Conservation (phyloP, 352 stramenopile genomes). For the Phytopythium boreale region DNA sequence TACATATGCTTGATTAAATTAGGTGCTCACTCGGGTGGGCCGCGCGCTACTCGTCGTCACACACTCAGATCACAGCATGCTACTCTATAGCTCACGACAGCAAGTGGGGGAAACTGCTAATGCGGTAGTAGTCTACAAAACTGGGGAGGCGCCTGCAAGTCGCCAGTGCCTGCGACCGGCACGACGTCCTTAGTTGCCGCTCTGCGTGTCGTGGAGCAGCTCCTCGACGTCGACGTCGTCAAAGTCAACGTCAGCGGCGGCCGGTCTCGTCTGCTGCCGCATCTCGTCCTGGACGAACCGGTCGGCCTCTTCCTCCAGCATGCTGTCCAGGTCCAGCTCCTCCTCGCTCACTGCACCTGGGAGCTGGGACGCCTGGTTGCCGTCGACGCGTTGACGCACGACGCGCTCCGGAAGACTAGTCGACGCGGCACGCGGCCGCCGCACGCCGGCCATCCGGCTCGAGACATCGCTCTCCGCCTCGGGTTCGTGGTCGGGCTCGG, state of each 20-base stretch:
- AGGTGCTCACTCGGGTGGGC: slow-evolving; percentile 2
- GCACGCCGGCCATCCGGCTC: slow-evolving; percentile 30
- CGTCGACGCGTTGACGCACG: slow-evolving; percentile 55
- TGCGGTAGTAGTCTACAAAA: slow-evolving; percentile 10
- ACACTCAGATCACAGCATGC: background rate
- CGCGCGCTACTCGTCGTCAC: background rate
- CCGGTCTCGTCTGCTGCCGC: slow-evolving; percentile 16
- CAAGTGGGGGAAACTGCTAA: background rate
- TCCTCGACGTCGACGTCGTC: slow-evolving; percentile 67
- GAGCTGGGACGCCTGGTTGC: slow-evolving; percentile 14
- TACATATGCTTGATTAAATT: slow-evolving; percentile 1
- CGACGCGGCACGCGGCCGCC: slow-evolving; percentile 29
- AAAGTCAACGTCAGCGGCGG: slow-evolving; percentile 27
- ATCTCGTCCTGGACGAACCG: slow-evolving; percentile 57
- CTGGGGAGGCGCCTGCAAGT: background rate
- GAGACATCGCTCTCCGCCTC: slow-evolving; percentile 14
- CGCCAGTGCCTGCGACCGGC: background rate
- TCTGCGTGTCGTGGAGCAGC: slow-evolving; percentile 37
- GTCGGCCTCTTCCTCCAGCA: slow-evolving; percentile 64
- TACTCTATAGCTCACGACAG: background rate
- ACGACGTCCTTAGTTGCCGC: slow-evolving; percentile 23
- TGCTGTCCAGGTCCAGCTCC: slow-evolving; percentile 36
- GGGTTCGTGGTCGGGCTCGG: slow-evolving; percentile 18
- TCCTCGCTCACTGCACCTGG: slow-evolving; percentile 21
- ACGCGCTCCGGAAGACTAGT: slow-evolving; percentile 25